Conservation (phyloP, 768 basidiomycete species). For the Pleurotus citrinopileatus region DNA sequence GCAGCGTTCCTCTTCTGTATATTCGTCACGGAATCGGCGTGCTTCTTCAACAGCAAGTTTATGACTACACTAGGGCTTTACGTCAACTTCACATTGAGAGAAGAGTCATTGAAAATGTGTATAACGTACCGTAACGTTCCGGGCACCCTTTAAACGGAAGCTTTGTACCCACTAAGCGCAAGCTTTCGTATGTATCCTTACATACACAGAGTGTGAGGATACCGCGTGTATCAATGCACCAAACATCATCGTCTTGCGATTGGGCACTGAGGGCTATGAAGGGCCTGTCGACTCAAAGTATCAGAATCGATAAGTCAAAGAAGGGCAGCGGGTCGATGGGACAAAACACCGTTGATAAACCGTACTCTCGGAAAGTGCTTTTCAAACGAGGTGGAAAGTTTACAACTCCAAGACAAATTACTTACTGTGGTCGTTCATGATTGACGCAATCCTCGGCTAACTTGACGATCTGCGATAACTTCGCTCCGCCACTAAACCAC, state of each 20-base stretch:
- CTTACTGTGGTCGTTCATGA: conserved; percentile 25
- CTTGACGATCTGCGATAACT: conserved; percentile 41
- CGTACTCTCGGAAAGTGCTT: too few species aligned
- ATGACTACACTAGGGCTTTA: conserved; percentile 39
- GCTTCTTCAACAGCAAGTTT: conserved; percentile 38
- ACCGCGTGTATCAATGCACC: conserved; percentile 69
- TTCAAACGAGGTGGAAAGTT: too few species aligned
- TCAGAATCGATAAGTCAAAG: neutral
- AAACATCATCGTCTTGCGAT: conserved; percentile 48
- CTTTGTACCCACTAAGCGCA: conserved; percentile 57
- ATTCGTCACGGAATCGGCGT: conserved; percentile 31
- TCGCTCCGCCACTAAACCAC: conserved; percentile 32
- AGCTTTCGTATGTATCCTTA: conserved; percentile 55
- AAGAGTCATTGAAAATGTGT: neutral
- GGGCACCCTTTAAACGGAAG: conserved; percentile 50
- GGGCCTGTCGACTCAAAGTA: conserved; percentile 22
- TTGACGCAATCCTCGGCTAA: conserved; percentile 29
- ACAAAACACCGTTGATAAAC: neutral
- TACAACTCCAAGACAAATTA: too few species aligned
- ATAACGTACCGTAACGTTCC: conserved; percentile 45
- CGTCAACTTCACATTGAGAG: neutral
- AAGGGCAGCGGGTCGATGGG: neutral
- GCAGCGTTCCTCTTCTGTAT: conserved; percentile 37
- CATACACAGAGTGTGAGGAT: conserved; percentile 53
- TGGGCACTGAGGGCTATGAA: conserved; percentile 34